These are phyloP conservation scores for Alternaria viburni DNA, from an alignment of 2,329 filamentous ascomycete genomes.

Conservation along the genomic window DNA sequence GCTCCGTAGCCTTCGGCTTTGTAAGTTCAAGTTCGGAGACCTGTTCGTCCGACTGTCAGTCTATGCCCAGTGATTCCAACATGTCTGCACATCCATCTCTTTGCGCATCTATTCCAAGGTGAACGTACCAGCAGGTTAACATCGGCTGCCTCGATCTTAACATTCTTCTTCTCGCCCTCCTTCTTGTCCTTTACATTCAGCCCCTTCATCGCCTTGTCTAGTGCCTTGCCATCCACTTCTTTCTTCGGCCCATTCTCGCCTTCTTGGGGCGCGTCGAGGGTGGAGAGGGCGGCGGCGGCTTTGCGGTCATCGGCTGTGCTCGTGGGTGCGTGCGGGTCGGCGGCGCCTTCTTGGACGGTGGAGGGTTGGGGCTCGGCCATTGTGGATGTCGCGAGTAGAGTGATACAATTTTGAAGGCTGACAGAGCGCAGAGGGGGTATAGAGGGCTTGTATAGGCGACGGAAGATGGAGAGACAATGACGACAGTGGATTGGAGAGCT, in stretches of 20 bases:
- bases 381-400: constrained; percentile 5
- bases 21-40: constrained; percentile 74
- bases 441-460: neutral
- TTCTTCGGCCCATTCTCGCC: constrained; percentile 59
- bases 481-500: neutral
- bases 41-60: constrained; percentile 16
- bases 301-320: constrained; percentile 77
- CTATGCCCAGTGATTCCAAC: neutral
- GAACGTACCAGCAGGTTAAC: constrained; percentile 69
- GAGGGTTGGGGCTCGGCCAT: constrained; percentile 70
- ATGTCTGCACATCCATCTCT: neutral
- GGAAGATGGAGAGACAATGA: neutral
- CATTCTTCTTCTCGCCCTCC: constrained; percentile 54
- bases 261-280: constrained; percentile 65
- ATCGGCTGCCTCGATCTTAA: constrained; percentile 78
- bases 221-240: constrained; percentile 72
- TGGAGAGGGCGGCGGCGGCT: constrained; percentile 74
- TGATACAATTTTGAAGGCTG: neutral
- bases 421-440: neutral
- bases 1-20: constrained; percentile 75
- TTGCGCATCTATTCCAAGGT: constrained; percentile 18
- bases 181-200: constrained; percentile 55
- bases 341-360: constrained; percentile 65
- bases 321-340: constrained; percentile 52
- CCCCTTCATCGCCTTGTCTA: constrained; percentile 74